Evolutionary conservation across 1,139 yeast species (phyloP), one percentile per base, ranked within the genome.

Genomic region (Protomyces inundatus): DNA sequence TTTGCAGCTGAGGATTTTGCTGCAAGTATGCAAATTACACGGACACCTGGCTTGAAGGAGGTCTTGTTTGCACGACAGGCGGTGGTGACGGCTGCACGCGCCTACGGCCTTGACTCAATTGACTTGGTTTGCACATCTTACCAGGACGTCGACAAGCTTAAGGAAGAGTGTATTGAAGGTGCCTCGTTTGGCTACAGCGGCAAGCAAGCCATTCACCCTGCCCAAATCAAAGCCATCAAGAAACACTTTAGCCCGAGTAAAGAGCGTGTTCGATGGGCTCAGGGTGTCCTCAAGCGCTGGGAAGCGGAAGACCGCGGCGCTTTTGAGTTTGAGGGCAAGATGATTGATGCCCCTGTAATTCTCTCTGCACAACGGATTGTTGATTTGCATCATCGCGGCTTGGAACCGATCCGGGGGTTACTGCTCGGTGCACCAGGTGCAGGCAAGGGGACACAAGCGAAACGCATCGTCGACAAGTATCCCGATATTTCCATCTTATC

Each of bases 401-500:
- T 52, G 9, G 62, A 58, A n/a, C 62, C 62, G 3, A 55, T 58
- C 9, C 56, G 96, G 68, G 76, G 89, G 53, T 78, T 90, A 39
- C 77, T 90, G 9, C 76, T 90, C 60, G 97, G 97, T 3, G 96
- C 97, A 0, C 97, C 97, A 0, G 97, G 97, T 0, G 82, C 96
- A 0, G 97, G 97, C 1, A 90, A 90, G 72, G 97, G 97, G 1
- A 90, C 97, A 0, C 88, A 87, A 69, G 86, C 96, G 0, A 76
- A 86, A 1, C 79, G 84, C 65, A 77, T 90, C 6, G 73, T 87
- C 65, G 79, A 80, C 60, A 77, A 77, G 59, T 81, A 86, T 67
- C 81, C 86, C 0, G 72, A 70, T 57, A 72, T 78, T 67, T 77
- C 69, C 39, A 75, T 89, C 0, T 75, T 88, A 33, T 82, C 90